Conservation (phyloP, 371 early-diverging fungal genomes). For the Fennellomyces sp. region DNA sequence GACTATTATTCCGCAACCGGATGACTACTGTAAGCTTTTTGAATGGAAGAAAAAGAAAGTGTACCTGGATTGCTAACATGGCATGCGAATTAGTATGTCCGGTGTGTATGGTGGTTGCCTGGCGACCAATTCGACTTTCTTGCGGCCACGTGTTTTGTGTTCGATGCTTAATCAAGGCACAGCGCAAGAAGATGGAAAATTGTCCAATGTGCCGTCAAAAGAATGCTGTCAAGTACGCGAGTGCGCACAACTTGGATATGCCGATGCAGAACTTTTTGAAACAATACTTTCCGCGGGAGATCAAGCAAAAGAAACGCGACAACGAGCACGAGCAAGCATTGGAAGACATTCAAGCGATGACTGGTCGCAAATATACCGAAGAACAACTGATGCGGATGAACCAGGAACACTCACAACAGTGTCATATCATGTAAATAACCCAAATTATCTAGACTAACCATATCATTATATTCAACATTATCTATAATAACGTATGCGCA, state of each 20-base stretch:
- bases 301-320: slow-evolving; percentile 69
- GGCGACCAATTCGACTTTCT: slow-evolving; percentile 74
- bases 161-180: slow-evolving; percentile 76
- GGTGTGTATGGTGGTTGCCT: slow-evolving; percentile 56
- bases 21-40: slow-evolving; percentile 66
- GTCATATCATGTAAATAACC: slow-evolving; percentile 42
- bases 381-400: slow-evolving; percentile 41
- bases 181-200: slow-evolving; percentile 58
- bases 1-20: slow-evolving; percentile 75
- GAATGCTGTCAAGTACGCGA: slow-evolving; percentile 60
- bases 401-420: slow-evolving; percentile 22
- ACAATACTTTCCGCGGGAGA: slow-evolving; percentile 75
- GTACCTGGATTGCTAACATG: not conserved
- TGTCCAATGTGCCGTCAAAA: slow-evolving; percentile 75
- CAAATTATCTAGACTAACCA: not conserved
- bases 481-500: not conserved
- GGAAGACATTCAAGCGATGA: slow-evolving; percentile 65
- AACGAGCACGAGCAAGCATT: slow-evolving; percentile 65
- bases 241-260: slow-evolving; percentile 61
- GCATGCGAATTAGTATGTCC: slow-evolving; percentile 53
- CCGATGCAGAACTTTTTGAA: slow-evolving; percentile 68
- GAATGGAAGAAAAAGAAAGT: not conserved
- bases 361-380: slow-evolving; percentile 46
- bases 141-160: slow-evolving; percentile 79
- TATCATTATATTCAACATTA: not conserved